A percentile compares a stretch with the other conserved stretches of the same genome.
phyloP scores from a whole-genome alignment of 2,329 filamentous ascomycete genomes.

The Epichloe sp. region DNA sequence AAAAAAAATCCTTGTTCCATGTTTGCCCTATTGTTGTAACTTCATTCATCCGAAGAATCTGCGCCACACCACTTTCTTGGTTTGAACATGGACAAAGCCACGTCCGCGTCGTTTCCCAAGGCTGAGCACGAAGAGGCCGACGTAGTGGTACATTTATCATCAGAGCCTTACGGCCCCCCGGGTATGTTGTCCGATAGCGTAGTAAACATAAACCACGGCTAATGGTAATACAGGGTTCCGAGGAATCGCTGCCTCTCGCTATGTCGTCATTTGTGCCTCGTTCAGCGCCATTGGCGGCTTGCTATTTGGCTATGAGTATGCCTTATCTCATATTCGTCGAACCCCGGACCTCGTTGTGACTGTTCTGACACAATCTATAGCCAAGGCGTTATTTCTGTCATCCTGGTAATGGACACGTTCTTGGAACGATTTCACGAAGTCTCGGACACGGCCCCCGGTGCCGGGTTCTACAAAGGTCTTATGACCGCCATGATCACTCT shows the following conservation, averaged over 20 bases:
- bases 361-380: conserved; percentile 1
- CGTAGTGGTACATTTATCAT: conserved; percentile 7
- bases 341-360: neutral
- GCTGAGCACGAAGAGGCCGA: conserved; percentile 12
- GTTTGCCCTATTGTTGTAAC: neutral
- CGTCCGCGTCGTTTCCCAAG: conserved; percentile 6
- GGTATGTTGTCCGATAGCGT: conserved; percentile 5
- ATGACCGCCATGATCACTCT: conserved; percentile 36
- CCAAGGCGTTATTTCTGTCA: conserved; percentile 28
- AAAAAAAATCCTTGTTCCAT: neutral
- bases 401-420: conserved; percentile 24
- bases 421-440: conserved; percentile 20
- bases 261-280: conserved; percentile 19
- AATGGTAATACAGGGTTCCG: conserved; percentile 13
- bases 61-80: too few relatives aligned
- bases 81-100: conserved; percentile 4
- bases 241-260: conserved; percentile 19
- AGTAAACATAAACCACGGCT: neutral
- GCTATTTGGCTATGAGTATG: conserved; percentile 23
- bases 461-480: conserved; percentile 26
- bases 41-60: too few relatives aligned
- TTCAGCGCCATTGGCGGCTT: conserved; percentile 25
- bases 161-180: conserved; percentile 14
- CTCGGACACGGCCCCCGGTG: conserved; percentile 20
- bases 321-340: neutral